Evolutionary conservation across 208 protist genomes (phyloP).

Genomic region (Porcisia deanei): DNA sequence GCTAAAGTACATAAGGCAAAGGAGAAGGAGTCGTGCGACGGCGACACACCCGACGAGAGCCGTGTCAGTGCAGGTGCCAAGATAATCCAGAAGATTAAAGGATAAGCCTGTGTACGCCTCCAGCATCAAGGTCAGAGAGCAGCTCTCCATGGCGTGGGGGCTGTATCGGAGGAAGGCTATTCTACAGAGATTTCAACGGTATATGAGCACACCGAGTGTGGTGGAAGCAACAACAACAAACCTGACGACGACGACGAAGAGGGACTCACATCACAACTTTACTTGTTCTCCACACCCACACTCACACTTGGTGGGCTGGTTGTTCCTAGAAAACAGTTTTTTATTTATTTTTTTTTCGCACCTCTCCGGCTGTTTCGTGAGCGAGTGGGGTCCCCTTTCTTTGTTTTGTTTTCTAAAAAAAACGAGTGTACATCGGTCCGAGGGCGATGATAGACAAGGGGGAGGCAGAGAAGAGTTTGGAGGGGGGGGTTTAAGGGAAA

Average conservation of each 20-base stretch:
- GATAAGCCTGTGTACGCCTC: constrained; percentile 14
- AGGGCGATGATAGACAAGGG: neutral
- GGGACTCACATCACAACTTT: no score
- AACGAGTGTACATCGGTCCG: no score
- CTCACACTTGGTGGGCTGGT: neutral
- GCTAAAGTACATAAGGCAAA: constrained; percentile 51
- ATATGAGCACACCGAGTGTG: no score
- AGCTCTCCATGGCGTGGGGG: neutral
- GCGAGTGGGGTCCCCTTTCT: neutral
- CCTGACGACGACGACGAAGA: neutral
- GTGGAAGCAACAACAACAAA: no score
- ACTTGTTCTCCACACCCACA: neutral
- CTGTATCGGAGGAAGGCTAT: neutral
- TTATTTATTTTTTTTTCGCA: neutral
- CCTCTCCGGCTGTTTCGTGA: neutral
- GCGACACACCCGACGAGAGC: constrained; percentile 43
- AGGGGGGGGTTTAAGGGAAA: neutral
- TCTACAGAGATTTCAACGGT: no score
- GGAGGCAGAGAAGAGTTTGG: no score
- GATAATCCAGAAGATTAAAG: constrained; percentile 40
- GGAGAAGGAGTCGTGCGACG: constrained; percentile 37
- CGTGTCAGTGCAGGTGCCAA: constrained; percentile 46
- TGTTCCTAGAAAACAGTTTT: no score
- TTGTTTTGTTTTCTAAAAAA: neutral
- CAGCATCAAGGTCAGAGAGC: neutral